Base-by-base conservation (phyloP, 192 early-diverging fungal genomes). In the Spizellomyces sp. region DNA sequence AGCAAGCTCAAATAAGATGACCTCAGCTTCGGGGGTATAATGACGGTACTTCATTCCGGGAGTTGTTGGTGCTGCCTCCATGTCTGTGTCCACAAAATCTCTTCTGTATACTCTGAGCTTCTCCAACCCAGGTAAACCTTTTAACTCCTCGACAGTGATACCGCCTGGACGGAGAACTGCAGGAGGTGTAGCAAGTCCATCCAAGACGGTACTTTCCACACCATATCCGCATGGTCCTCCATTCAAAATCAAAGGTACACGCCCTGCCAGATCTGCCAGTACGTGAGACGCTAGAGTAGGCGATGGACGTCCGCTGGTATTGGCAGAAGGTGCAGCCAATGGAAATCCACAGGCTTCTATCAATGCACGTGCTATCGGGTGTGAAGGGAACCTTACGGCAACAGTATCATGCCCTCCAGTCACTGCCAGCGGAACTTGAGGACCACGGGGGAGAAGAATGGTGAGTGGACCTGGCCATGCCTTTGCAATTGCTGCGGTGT, bases 21-120 rank as follows among this genome's bases (percentile, higher is more conserved):
- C 96, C 48, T 89, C 84, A 4, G 93, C 93, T 22, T 91, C 85
- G 7, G 98, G 98, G 21, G 93, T 92, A 73, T 99, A 99, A 80
- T 99, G 98, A 6, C 95, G 80, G 77, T 99, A 99, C 77, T 99
- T 99, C 98, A 99, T 99, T 10, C 98, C 98, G 21, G 98, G 98
- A 17, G 98, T 96, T 0, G 93, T 96, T 1, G 98, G 98, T 8
- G 86, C 80, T 22, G 73, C 71, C 62, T 97, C 95, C 73, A 94
- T 75, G 36, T 76, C 81, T 5, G 73, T 76, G 58, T 91, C 90
- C 5, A 81, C 78, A 79, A 92, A 92, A 77, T 94, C 86, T 52
- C 90, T 90, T 45, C 83, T 82, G 68, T 95, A 99, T 8, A 96
- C 92, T 54, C 88, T 83, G 15, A 93, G 64, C 8, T 69, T 21